Base-by-base conservation (phyloP, 2,329 filamentous ascomycete genomes). In the Curvularia verruculosa region DNA sequence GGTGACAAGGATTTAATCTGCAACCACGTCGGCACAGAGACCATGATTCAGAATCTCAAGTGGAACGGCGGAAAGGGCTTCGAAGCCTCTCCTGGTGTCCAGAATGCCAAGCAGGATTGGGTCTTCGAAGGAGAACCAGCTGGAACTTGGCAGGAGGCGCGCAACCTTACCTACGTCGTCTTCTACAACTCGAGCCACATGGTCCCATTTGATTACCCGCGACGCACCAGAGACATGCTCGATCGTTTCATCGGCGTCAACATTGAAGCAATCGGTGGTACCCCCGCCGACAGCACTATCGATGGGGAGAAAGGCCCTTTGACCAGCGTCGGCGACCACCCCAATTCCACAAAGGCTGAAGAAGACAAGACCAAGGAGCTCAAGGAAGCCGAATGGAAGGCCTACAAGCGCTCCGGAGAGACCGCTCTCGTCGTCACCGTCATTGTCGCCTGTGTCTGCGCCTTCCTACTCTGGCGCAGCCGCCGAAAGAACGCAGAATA, bases 181-280 rank as follows among this genome's bases (percentile, higher is more conserved):
- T 96, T 98, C 79, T 91, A 96, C 81, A 96, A 99, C 76, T 88
- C 92, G 15, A 96, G 91, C 48, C 95, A 99, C 77, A 99, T 99
- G 95, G 95, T 99, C 1, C 96, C 95, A 0, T 98, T 95, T 71
- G 94, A 99, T 77, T 90, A 90, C 68, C 89, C 94, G 1, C 87
- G 92, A 46, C 89, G 92, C 59, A 90, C 88, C 19, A 87, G 94
- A 60, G 95, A 98, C 75, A 99, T 99, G 95, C 87, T 99, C 15
- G 94, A 99, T 77, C 90, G 95, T 39, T 96, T 99, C 79, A 92
- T 98, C 84, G 86, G 87, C 47, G 91, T 99, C 39, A 92, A 98
- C 72, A 96, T 98, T 64, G 89, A 86, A 67, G 89, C 85, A 70
- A 96, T 97, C 64, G 94, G 94, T 56, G 93, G 91, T 49, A 80